Evolutionary conservation across 1,139 yeast species (phyloP).

Genomic region (Saccharomycopsis hybrid): DNA sequence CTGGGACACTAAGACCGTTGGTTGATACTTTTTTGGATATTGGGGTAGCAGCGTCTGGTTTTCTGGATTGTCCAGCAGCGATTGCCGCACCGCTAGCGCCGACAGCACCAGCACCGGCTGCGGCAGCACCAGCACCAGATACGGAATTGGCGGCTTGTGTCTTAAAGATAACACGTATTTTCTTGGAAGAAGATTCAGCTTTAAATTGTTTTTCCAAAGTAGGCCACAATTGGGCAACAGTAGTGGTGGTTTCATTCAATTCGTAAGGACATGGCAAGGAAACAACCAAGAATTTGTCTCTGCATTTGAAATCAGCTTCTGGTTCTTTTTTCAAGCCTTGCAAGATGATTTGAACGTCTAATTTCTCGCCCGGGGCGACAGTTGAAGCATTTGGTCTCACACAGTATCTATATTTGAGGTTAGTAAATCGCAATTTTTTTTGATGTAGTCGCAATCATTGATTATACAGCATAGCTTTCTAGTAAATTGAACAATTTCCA

Average conservation of each 20-base stretch:
- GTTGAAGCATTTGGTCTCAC: slow-evolving; percentile 93
- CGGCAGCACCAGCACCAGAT: slow-evolving; percentile 22
- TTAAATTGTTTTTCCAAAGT: slow-evolving; percentile 59
- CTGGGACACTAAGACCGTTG: slow-evolving; percentile 17
- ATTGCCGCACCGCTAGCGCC: neutral
- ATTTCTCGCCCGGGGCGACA: slow-evolving; percentile 65
- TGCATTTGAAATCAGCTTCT: slow-evolving; percentile 65
- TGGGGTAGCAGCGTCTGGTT: slow-evolving; percentile 22
- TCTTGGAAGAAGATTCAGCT: slow-evolving; percentile 57
- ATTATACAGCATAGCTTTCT: neutral
- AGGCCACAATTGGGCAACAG: slow-evolving; percentile 69
- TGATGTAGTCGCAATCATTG: neutral
- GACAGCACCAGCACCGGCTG: slow-evolving; percentile 17
- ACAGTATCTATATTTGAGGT: slow-evolving; percentile 52
- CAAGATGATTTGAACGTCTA: slow-evolving; percentile 74
- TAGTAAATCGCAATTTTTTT: neutral
- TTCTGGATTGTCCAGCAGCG: neutral
- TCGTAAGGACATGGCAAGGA: slow-evolving; percentile 64
- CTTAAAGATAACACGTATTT: slow-evolving; percentile 69
- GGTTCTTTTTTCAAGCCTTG: slow-evolving; percentile 81
- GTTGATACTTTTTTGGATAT: slow-evolving; percentile 18
- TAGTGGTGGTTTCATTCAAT: slow-evolving; percentile 33
- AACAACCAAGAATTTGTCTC: slow-evolving; percentile 88
- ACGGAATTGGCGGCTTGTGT: slow-evolving; percentile 20
- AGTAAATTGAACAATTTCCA: neutral